Percentiles rank a stretch among this genome's conserved stretches.
Evolutionary conservation across 2,329 filamentous ascomycete genomes (phyloP).

Genomic region (Alternaria infectoria): DNA sequence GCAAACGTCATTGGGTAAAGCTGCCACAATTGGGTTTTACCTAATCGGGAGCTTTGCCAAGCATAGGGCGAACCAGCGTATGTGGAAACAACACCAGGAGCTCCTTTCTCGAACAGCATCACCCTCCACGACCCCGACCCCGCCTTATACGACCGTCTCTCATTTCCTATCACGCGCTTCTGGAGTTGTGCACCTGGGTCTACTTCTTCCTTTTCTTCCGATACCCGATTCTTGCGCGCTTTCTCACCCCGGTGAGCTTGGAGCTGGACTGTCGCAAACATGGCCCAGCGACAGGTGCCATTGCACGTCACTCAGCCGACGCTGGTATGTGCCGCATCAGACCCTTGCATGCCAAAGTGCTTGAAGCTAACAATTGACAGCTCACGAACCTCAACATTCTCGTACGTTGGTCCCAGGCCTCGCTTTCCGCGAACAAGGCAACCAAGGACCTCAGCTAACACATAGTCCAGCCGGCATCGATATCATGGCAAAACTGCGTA

Average conservation of each 20-base stretch:
- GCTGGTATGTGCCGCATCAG: slow-evolving; percentile 61
- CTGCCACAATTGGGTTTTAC: slow-evolving; percentile 9
- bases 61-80: slow-evolving; percentile 22
- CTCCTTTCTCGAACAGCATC: slow-evolving; percentile 36
- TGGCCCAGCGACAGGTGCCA: slow-evolving; percentile 84
- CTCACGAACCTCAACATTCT: slow-evolving; percentile 57
- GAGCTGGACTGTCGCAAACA: slow-evolving; percentile 52
- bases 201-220: slow-evolving; percentile 44
- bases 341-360: background rate
- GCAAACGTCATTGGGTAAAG: slow-evolving; percentile 9
- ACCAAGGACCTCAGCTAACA: slow-evolving; percentile 37
- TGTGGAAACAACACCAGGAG: slow-evolving; percentile 31
- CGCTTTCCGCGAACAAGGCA: slow-evolving; percentile 20
- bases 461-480: slow-evolving; percentile 65
- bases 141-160: slow-evolving; percentile 38
- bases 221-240: slow-evolving; percentile 42
- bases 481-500: slow-evolving; percentile 89
- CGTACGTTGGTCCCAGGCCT: slow-evolving; percentile 45
- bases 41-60: slow-evolving; percentile 14
- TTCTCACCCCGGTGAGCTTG: slow-evolving; percentile 46
- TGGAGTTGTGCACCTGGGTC: slow-evolving; percentile 47
- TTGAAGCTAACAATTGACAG: slow-evolving; percentile 45
- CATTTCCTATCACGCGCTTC: slow-evolving; percentile 48
- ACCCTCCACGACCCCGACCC: slow-evolving; percentile 33
- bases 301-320: slow-evolving; percentile 80